phyloP scores from a whole-genome alignment of 805 yeast species.

The Candida maltosa region DNA sequence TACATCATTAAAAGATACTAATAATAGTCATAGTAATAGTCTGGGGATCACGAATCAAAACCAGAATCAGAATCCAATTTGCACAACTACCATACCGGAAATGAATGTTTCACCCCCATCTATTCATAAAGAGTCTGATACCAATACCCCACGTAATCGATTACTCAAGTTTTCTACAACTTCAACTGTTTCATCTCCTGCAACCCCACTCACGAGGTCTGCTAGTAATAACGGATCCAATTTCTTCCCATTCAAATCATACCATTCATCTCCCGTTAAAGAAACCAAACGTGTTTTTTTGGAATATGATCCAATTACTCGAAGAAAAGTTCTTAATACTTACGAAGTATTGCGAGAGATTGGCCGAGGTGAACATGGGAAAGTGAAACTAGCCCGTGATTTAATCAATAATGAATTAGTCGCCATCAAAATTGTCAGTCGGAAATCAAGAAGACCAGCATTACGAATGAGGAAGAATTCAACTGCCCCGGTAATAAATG shows the following conservation, averaged over 20 bases:
- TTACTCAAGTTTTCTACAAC: too few relatives aligned
- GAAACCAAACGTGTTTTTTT: slow-evolving; percentile 78
- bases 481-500: slow-evolving; percentile 15
- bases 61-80: too few relatives aligned
- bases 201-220: too few relatives aligned
- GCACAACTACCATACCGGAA: too few relatives aligned
- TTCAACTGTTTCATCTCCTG: too few relatives aligned
- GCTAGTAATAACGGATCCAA: slow-evolving; percentile 1
- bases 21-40: too few relatives aligned
- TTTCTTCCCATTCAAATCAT: slow-evolving; percentile 6
- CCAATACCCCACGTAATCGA: too few relatives aligned
- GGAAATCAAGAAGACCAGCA: slow-evolving; percentile 44
- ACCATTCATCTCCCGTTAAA: slow-evolving; percentile 48
- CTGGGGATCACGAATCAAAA: too few relatives aligned
- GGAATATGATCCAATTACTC: slow-evolving; percentile 85
- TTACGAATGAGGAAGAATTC: slow-evolving; percentile 24
- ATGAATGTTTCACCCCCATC: too few relatives aligned
- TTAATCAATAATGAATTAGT: slow-evolving; percentile 60
- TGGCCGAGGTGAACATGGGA: slow-evolving; percentile 98
- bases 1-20: slow-evolving; percentile 2
- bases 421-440: slow-evolving; percentile 91
- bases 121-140: too few relatives aligned
- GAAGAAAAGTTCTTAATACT: slow-evolving; percentile 78
- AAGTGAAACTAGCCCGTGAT: slow-evolving; percentile 87
- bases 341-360: slow-evolving; percentile 85